phyloP scores from a whole-genome alignment of 768 basidiomycete species.

The Cubamyces sp. region DNA sequence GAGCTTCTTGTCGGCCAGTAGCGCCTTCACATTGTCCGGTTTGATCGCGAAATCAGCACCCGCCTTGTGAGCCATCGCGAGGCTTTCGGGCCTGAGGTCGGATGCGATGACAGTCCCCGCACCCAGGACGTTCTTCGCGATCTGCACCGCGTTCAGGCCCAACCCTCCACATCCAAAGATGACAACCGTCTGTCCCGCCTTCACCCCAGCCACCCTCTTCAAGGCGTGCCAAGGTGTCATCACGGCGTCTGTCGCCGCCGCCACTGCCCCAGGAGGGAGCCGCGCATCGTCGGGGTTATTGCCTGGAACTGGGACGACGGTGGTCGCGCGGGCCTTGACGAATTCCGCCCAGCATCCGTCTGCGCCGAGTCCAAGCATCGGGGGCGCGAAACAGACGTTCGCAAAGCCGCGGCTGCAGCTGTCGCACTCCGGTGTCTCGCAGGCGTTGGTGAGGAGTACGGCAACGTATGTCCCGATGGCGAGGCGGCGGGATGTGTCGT shows the following conservation, averaged over 20 bases:
- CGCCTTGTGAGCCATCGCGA: constrained; percentile 15
- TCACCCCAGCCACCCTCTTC: constrained; percentile 14
- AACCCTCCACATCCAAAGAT: constrained; percentile 39
- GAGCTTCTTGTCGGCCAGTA: constrained; percentile 20
- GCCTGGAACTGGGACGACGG: constrained; percentile 26
- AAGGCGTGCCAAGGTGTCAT: constrained; percentile 32
- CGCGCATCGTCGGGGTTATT: constrained; percentile 2
- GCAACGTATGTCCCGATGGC: constrained; percentile 28
- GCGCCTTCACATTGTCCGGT: constrained; percentile 17
- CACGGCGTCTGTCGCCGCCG: constrained; percentile 31
- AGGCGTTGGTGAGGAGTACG: constrained; percentile 23
- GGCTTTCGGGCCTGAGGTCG: constrained; percentile 23
- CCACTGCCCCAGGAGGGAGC: constrained; percentile 23
- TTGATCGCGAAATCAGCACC: constrained; percentile 27
- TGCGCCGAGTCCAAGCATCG: constrained; percentile 21
- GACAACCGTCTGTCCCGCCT: constrained; percentile 38
- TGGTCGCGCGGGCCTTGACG: constrained; percentile 16
- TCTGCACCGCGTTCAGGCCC: constrained; percentile 36
- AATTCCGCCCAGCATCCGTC: constrained; percentile 30
- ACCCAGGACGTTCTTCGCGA: constrained; percentile 29
- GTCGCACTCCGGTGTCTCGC: constrained; percentile 21
- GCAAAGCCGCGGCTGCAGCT: constrained; percentile 21
- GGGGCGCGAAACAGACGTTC: constrained; percentile 22
- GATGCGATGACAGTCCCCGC: constrained; percentile 25
- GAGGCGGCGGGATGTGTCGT: constrained; percentile 2